Base-by-base conservation (phyloP, 2,329 filamentous ascomycete species). In the Exophiala sideris region DNA sequence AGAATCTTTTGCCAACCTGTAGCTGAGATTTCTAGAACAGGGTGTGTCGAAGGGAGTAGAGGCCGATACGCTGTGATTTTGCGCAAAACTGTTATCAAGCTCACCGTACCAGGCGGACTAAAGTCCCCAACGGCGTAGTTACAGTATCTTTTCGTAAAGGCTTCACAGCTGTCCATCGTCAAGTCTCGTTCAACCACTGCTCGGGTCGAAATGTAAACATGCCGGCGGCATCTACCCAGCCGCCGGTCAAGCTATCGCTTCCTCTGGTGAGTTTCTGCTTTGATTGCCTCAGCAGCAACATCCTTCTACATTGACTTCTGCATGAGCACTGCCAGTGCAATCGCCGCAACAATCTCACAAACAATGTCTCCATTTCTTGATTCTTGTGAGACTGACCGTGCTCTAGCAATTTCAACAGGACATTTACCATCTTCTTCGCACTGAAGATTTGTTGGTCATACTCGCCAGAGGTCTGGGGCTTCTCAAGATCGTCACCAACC, bases 401-500 rank as follows among this genome's bases (percentile, higher is more conserved):
- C 41, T 11, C 58, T 63, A 82, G 77, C 79, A 91, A 79, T 99
- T 95, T 72, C 94, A 99, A 76, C 91, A 97, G 76, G 87, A 89
- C 67, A 84, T 97, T 66, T 97, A 97, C 76, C 89, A 88, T 70
- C 88, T 94, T 74, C 84, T 95, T 62, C 87, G 90, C 60, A 78
- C 84, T 57, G 89, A 96, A 75, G 94, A 99, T 88, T 88, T 95
- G 72, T 85, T 99, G 61, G 87, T 97, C 65, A 80, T 99, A 50
- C 82, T 97, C 51, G 94, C 92, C 39, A 88, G 90, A 49, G 94
- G 94, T 63, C 85, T 99, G 45, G 94, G 94, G 64, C 85, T 97
- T 42, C 83, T 96, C 70, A 89, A 91, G 62, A 83, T 99, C 53
- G 82, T 96, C 66, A 95, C 90, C n/a, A 99, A 97, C 69, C 82